Conservation (phyloP, 1,284 basidiomycete species). For the Apiotrichum mycotoxinovorans region DNA sequence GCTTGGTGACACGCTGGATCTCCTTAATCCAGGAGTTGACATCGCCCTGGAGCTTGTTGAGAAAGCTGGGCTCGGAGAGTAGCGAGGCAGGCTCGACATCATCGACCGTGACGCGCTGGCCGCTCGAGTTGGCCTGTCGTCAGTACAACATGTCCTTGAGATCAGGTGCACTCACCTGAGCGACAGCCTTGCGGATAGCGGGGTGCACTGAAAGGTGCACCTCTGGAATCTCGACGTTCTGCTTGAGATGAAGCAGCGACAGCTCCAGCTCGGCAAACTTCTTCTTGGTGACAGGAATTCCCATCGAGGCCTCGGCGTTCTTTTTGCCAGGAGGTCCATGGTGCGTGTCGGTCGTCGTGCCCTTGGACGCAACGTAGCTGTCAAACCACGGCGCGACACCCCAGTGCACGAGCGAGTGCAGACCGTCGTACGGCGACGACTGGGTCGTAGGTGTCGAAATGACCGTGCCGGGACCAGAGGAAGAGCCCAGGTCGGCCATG, state of each 20-base stretch:
- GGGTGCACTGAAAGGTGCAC: slow-evolving; percentile 91
- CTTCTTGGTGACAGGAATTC: slow-evolving; percentile 97
- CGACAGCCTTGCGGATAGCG: slow-evolving; percentile 79
- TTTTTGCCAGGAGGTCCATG: slow-evolving; percentile 62
- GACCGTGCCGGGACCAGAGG: slow-evolving; percentile 33
- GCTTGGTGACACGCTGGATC: slow-evolving; percentile 92
- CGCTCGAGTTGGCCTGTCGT: slow-evolving; percentile 31
- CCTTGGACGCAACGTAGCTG: slow-evolving; percentile 70
- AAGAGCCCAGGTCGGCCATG: slow-evolving; percentile 26
- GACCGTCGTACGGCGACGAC: slow-evolving; percentile 79
- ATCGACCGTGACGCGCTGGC: slow-evolving; percentile 44
- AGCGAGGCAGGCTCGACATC: slow-evolving; percentile 46
- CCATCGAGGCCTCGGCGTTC: slow-evolving; percentile 73
- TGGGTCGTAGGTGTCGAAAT: slow-evolving; percentile 46
- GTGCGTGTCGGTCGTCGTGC: slow-evolving; percentile 20
- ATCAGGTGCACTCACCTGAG: slow-evolving; percentile 57
- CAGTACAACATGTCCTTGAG: neutral
- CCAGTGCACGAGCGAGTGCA: slow-evolving; percentile 93
- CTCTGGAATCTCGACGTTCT: slow-evolving; percentile 98
- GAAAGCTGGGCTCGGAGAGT: slow-evolving; percentile 82
- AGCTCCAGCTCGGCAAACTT: slow-evolving; percentile 98
- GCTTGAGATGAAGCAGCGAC: slow-evolving; percentile 92
- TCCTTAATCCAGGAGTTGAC: slow-evolving; percentile 99
- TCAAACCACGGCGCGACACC: slow-evolving; percentile 99
- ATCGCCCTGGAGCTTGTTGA: slow-evolving; percentile 88